Evolutionary conservation across 2,329 filamentous ascomycete genomes (phyloP).

Genomic region (Monilinia aucupariae): DNA sequence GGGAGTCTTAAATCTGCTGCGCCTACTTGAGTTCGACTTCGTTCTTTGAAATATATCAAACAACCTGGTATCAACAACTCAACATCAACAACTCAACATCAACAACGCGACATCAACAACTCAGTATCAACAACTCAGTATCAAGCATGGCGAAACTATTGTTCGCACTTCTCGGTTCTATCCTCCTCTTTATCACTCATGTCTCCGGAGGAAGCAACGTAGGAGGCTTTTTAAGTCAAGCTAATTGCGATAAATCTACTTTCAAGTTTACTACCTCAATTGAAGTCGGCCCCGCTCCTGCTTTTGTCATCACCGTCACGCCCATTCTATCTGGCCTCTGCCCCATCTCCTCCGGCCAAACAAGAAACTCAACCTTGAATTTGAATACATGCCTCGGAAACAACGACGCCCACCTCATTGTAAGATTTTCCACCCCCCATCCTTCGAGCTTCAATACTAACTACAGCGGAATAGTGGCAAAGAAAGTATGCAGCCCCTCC

Average conservation of each 20-base stretch:
- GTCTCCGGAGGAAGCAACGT: background rate
- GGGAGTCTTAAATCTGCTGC: background rate
- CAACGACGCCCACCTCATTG: constrained; percentile 4
- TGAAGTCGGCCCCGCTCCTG: constrained; percentile 1
- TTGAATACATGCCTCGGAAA: constrained; percentile 10
- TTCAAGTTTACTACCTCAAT: background rate
- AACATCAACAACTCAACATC: background rate
- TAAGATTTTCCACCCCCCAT: background rate
- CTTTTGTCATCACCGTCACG: background rate
- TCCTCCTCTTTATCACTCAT: background rate
- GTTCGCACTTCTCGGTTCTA: background rate
- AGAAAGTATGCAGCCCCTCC: background rate
- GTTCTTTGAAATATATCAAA: background rate
- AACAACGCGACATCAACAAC: background rate
- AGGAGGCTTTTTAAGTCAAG: constrained; percentile 4
- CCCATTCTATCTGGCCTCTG: constrained; percentile 9
- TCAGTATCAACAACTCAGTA: background rate
- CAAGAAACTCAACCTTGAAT: constrained; percentile 10
- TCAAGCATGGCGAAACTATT: constrained; percentile 3
- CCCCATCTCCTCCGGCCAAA: background rate
- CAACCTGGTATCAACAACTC: background rate
- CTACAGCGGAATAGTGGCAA: background rate
- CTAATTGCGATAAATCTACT: background rate
- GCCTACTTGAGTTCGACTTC: background rate
- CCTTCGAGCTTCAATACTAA: background rate